Evolutionary conservation across 2,329 filamentous ascomycete species (phyloP).

Genomic region (Fusarium sp.): DNA sequence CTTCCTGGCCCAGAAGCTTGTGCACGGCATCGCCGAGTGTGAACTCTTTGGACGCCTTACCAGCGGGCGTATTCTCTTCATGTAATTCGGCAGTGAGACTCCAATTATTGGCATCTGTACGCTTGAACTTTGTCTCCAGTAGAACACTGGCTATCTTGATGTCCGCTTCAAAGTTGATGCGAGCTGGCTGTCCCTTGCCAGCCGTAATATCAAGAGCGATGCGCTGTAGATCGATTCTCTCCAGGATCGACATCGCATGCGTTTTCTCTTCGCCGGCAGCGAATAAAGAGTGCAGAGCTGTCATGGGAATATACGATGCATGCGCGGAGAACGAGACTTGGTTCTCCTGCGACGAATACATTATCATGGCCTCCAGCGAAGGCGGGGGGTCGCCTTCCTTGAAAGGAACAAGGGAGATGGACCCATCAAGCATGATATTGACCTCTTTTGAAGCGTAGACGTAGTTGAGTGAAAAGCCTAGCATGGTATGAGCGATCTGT

Average conservation of each 20-base stretch:
- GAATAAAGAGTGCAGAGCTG: neutral
- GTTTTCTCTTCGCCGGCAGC: accelerated
- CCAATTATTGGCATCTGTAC: accelerated
- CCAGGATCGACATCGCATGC: accelerated
- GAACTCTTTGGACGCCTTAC: accelerated
- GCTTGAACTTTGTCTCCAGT: accelerated
- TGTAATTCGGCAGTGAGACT: accelerated
- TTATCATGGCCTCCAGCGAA: neutral
- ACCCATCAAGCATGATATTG: accelerated
- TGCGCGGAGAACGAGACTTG: accelerated
- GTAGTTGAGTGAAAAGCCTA: neutral
- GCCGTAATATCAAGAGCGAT: accelerated
- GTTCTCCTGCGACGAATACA: neutral
- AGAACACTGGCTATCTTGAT: neutral
- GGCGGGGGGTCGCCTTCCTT: accelerated
- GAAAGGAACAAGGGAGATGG: accelerated
- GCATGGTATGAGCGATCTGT: accelerated
- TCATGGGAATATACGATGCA: neutral
- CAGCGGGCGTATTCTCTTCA: accelerated
- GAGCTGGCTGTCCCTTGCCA: accelerated
- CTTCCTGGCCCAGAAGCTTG: accelerated
- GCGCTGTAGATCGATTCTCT: neutral
- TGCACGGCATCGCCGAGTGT: neutral
- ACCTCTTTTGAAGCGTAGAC: accelerated
- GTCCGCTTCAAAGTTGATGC: accelerated